Conservation (phyloP, 1,284 basidiomycete species). For the Phlebopus sp. region DNA sequence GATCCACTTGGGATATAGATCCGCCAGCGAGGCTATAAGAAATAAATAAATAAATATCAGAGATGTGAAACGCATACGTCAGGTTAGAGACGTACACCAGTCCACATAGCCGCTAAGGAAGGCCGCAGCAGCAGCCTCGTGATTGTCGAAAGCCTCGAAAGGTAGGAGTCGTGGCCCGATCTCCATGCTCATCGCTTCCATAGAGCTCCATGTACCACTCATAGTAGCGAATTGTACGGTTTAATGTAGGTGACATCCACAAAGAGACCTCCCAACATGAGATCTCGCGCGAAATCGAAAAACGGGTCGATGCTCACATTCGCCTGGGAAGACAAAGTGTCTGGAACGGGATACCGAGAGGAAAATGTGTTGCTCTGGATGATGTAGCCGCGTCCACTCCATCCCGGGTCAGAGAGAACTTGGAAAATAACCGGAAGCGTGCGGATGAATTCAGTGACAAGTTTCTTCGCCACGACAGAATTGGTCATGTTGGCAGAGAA, state of each 20-base stretch:
- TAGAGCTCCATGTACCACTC: slow-evolving; percentile 19
- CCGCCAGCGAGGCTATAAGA: slow-evolving; percentile 35
- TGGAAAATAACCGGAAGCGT: slow-evolving; percentile 22
- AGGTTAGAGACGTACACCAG: background rate
- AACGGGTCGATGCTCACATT: slow-evolving; percentile 33
- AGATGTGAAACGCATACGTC: too few relatives aligned
- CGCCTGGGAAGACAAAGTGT: slow-evolving; percentile 27
- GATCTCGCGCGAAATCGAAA: slow-evolving; percentile 23
- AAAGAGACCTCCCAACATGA: slow-evolving; percentile 19
- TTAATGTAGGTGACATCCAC: slow-evolving; percentile 13
- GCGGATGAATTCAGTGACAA: slow-evolving; percentile 31
- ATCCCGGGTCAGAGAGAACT: slow-evolving; percentile 28
- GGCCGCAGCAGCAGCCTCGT: background rate
- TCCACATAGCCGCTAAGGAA: background rate
- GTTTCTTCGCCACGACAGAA: slow-evolving; percentile 6
- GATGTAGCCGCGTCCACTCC: slow-evolving; percentile 11
- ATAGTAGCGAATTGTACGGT: slow-evolving; percentile 28
- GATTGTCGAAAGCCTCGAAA: slow-evolving; percentile 25
- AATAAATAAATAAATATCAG: background rate
- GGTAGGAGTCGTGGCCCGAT: slow-evolving; percentile 37
- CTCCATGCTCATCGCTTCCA: slow-evolving; percentile 20
- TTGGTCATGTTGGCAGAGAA: slow-evolving; percentile 22
- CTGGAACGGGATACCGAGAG: slow-evolving; percentile 30
- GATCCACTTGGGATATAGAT: slow-evolving; percentile 33
- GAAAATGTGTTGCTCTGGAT: slow-evolving; percentile 1